Percentiles rank a stretch among this genome's conserved stretches.
phyloP scores from a whole-genome alignment of 1,284 basidiomycete species.

The Sanghuangporus baumii region DNA sequence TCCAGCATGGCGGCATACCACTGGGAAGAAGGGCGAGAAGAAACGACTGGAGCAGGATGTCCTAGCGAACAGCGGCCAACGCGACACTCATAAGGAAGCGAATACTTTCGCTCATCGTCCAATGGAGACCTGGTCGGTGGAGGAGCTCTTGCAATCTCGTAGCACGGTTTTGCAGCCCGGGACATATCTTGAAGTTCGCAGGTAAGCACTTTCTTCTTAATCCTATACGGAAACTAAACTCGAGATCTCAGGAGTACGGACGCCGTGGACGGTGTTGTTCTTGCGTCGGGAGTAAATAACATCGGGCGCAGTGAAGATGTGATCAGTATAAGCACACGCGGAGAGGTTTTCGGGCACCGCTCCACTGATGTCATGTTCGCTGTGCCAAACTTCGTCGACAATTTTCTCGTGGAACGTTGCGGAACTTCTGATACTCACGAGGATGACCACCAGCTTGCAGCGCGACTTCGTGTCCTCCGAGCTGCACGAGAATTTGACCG shows the following conservation, averaged over 20 bases:
- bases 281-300: conserved; percentile 31
- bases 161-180: conserved; percentile 32
- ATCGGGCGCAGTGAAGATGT: conserved; percentile 32
- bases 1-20: conserved; percentile 13
- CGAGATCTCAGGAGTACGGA: conserved; percentile 36
- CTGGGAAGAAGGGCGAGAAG: neutral
- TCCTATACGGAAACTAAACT: neutral
- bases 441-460: conserved; percentile 36
- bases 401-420: conserved; percentile 43
- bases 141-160: conserved; percentile 4
- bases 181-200: conserved; percentile 55
- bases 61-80: neutral
- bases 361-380: conserved; percentile 50
- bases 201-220: conserved; percentile 32
- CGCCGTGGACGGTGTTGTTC: conserved; percentile 40
- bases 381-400: conserved; percentile 47
- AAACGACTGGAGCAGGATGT: neutral
- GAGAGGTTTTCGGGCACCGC: conserved; percentile 45
- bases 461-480: conserved; percentile 55
- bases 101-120: neutral
- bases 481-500: conserved; percentile 46
- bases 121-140: conserved; percentile 1
- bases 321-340: conserved; percentile 39
- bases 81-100: neutral
- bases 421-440: conserved; percentile 30